Base-by-base conservation (phyloP, 495 filamentous ascomycete species). In the Bacidia rubella region DNA sequence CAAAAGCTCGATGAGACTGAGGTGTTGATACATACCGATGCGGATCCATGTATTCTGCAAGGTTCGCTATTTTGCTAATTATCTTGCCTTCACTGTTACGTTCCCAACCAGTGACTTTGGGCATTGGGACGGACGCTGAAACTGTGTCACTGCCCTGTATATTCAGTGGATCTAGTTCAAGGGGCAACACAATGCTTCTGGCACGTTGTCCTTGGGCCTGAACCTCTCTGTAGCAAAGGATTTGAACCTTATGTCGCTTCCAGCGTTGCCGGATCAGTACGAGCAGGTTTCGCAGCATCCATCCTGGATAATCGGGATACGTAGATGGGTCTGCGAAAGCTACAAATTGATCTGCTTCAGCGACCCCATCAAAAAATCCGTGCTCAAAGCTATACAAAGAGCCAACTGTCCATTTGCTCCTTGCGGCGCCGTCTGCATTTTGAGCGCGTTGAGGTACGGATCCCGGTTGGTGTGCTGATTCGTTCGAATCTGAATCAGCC, bases 31-130 rank as follows among this genome's bases (percentile, higher is more conserved):
- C 24, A n/a, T 72, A 77, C 71, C 77, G 77, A 46, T 74, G 70
- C 3, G 92, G 92, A 64, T 98, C 87, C 82, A 97, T 89, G 49
- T 94, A 89, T 58, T 89, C 87, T 17, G 83, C 81, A 1, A 98
- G 73, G 62, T 90, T 85, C 19, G 87, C 86, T 10, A 80, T 71
- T 53, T 83, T 79, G 22, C 82, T 78, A n/a, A 74, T 74, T 41
- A 95, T 63, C 60, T 92, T 94, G 20, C 83, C 82, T 23, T 72
- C 70, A 11, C 72, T 74, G 55, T 88, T 87, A 27, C 90, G 82
- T 65, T 98, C 92, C 92, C 92, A 98, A 29, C 92, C 92, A 4
- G 87, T 94, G 12, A 90, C 80, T 63, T 88, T 94, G 15, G 92
- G 92, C 73, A 93, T 74, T 38, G 72, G 65, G 3, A 58, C 56